Percentiles rank a stretch among this genome's conserved stretches.
These are phyloP conservation scores for Lentinula detonsa DNA, from an alignment of 768 basidiomycete species.

Conservation along the genomic window DNA sequence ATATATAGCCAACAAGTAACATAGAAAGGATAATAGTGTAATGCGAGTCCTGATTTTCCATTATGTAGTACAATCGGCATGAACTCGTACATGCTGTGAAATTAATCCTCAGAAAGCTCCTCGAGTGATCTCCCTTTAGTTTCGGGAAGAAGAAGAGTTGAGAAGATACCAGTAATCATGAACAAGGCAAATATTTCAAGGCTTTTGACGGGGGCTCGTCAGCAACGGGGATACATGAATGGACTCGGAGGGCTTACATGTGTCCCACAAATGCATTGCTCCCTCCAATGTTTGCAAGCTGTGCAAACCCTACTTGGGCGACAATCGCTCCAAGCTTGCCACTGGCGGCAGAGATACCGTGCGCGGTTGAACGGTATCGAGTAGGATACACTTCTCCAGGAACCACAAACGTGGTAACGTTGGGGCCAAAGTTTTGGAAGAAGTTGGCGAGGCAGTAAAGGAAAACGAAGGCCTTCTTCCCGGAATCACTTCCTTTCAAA, in stretches of 20 bases:
- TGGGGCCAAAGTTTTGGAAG: slow-evolving; percentile 88
- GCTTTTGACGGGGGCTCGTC: slow-evolving; percentile 23
- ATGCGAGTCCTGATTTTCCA: background rate
- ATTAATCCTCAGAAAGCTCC: slow-evolving; percentile 60
- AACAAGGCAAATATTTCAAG: slow-evolving; percentile 80
- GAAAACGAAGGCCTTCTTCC: slow-evolving; percentile 64
- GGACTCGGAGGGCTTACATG: slow-evolving; percentile 36
- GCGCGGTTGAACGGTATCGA: slow-evolving; percentile 79
- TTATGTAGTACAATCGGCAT: background rate
- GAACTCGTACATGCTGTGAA: background rate
- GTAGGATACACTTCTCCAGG: slow-evolving; percentile 87
- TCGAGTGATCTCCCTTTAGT: slow-evolving; percentile 65
- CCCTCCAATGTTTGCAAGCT: slow-evolving; percentile 65
- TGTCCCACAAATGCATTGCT: slow-evolving; percentile 54
- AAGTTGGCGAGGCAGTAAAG: slow-evolving; percentile 85
- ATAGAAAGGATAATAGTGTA: too few species aligned
- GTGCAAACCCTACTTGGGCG: slow-evolving; percentile 72
- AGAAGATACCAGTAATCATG: slow-evolving; percentile 82
- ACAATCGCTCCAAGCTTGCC: slow-evolving; percentile 84
- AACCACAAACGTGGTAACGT: slow-evolving; percentile 68
- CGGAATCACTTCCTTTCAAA: slow-evolving; percentile 34
- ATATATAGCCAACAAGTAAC: too few species aligned
- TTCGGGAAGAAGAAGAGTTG: slow-evolving; percentile 76
- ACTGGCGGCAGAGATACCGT: slow-evolving; percentile 78
- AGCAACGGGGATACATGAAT: background rate